phyloP scores from a whole-genome alignment of 2,329 filamentous ascomycete genomes.

The Colletotrichum sp. region DNA sequence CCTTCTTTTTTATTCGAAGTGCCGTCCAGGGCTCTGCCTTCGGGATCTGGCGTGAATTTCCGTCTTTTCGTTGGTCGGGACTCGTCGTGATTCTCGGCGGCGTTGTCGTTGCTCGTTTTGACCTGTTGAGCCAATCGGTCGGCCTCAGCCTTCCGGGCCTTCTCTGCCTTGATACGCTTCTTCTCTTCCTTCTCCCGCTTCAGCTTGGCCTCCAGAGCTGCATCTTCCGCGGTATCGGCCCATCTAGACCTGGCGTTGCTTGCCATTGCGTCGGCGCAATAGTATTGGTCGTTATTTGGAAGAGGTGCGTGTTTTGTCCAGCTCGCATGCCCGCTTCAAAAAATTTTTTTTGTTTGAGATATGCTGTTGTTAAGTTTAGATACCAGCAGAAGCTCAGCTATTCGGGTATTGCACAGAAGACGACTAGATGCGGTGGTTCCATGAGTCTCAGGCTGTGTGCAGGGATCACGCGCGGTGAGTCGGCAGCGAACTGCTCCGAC shows the following conservation, averaged over 20 bases:
- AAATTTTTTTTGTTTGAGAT: not conserved
- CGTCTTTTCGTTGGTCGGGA: constrained; percentile 66
- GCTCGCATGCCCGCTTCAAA: not conserved
- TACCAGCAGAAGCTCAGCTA: not conserved
- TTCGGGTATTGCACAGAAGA: not conserved
- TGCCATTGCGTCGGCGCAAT: constrained; percentile 52
- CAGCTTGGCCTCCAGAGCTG: constrained; percentile 71
- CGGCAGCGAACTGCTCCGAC: constrained; percentile 2
- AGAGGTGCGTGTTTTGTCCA: not conserved
- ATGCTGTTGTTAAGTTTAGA: not conserved
- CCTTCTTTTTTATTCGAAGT: constrained; percentile 25
- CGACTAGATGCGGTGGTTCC: not conserved
- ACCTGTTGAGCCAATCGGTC: constrained; percentile 37
- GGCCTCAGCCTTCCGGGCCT: constrained; percentile 71
- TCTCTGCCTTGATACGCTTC: constrained; percentile 82
- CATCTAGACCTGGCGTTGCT: constrained; percentile 77
- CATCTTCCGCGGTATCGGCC: constrained; percentile 85
- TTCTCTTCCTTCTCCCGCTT: constrained; percentile 90
- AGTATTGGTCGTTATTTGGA: not conserved
- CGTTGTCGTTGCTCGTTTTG: constrained; percentile 9
- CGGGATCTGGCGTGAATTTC: constrained; percentile 56
- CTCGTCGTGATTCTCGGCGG: constrained; percentile 32
- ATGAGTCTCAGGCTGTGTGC: not conserved
- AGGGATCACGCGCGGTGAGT: constrained; percentile 5
- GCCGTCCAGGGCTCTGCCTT: constrained; percentile 24